phyloP scores from a whole-genome alignment of 2,329 filamentous ascomycete species.

The Penicillium sp. region DNA sequence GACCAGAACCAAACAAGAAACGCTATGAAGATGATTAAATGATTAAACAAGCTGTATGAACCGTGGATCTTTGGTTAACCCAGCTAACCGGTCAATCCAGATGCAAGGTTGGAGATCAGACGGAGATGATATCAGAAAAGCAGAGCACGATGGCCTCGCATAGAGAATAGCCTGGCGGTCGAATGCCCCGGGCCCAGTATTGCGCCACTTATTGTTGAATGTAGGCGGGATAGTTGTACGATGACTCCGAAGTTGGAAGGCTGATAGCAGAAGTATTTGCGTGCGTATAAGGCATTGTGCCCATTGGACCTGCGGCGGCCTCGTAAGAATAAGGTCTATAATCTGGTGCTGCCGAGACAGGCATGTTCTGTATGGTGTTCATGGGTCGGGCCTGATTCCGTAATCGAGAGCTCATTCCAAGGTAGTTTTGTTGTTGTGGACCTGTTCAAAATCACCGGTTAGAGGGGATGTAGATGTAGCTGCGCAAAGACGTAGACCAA shows the following conservation, averaged over 20 bases:
- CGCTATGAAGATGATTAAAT: slow-evolving; percentile 22
- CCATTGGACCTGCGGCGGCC: slow-evolving; percentile 27
- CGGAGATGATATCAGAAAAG: slow-evolving; percentile 9
- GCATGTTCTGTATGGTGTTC: slow-evolving; percentile 30
- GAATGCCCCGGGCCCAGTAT: neutral
- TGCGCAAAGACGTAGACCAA: slow-evolving; percentile 13
- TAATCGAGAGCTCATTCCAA: slow-evolving; percentile 30
- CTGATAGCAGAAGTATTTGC: slow-evolving; percentile 36
- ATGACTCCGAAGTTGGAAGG: slow-evolving; percentile 32
- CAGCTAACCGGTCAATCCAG: slow-evolving; percentile 12
- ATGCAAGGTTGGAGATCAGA: neutral
- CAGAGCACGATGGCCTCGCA: neutral
- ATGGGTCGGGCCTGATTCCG: slow-evolving; percentile 28
- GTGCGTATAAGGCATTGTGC: slow-evolving; percentile 32
- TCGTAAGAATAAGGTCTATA: slow-evolving; percentile 36
- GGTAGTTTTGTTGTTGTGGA: slow-evolving; percentile 29
- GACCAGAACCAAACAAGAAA: neutral
- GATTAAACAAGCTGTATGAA: slow-evolving; percentile 23
- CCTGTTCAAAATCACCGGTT: slow-evolving; percentile 20
- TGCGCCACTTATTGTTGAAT: slow-evolving; percentile 25
- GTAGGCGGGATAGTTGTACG: slow-evolving; percentile 32
- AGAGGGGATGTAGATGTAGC: slow-evolving; percentile 2
- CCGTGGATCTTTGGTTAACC: slow-evolving; percentile 13
- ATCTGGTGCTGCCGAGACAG: slow-evolving; percentile 34
- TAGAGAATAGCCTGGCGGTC: slow-evolving; percentile 4